Conservation (phyloP, 345 rosid genomes). For the Physaria fendleri region DNA sequence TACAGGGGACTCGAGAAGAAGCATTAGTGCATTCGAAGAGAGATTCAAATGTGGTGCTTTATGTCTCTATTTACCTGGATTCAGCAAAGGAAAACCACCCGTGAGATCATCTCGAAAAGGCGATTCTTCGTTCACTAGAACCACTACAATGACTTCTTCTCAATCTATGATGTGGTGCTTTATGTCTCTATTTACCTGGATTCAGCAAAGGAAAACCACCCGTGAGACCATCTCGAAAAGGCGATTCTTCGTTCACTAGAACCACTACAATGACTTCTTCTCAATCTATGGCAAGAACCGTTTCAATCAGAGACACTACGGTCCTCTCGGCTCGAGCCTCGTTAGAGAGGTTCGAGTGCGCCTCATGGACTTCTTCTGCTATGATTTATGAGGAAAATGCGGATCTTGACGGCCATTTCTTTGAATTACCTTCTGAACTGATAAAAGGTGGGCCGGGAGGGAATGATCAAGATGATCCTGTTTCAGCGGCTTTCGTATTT, state of each 20-base stretch:
- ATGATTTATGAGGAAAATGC: conserved; percentile 39
- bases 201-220: conserved; percentile 65
- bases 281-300: conserved; percentile 27
- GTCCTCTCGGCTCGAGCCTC: conserved; percentile 70
- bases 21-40: conserved; percentile 28
- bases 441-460: conserved; percentile 34
- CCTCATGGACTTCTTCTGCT: conserved; percentile 78
- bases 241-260: conserved; percentile 26
- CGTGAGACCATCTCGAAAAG: conserved; percentile 35
- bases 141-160: conserved; percentile 31
- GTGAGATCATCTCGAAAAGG: conserved; percentile 37
- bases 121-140: conserved; percentile 27
- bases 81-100: conserved; percentile 60
- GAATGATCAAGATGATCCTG: conserved; percentile 56
- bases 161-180: conserved; percentile 36
- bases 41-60: conserved; percentile 69
- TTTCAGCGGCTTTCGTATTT: conserved; percentile 67
- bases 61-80: conserved; percentile 73
- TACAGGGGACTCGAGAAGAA: conserved; percentile 18
- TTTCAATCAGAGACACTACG: conserved; percentile 18
- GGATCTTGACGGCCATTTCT: conserved; percentile 48
- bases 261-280: conserved; percentile 32
- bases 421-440: conserved; percentile 65
- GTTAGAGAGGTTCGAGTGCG: conserved; percentile 79
- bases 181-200: conserved; percentile 75